A percentile compares a stretch with the other conserved stretches of the same genome.
Evolutionary conservation across 176 grass and related monocot genomes (phyloP).

Genomic region (Luzula sylvatica): DNA sequence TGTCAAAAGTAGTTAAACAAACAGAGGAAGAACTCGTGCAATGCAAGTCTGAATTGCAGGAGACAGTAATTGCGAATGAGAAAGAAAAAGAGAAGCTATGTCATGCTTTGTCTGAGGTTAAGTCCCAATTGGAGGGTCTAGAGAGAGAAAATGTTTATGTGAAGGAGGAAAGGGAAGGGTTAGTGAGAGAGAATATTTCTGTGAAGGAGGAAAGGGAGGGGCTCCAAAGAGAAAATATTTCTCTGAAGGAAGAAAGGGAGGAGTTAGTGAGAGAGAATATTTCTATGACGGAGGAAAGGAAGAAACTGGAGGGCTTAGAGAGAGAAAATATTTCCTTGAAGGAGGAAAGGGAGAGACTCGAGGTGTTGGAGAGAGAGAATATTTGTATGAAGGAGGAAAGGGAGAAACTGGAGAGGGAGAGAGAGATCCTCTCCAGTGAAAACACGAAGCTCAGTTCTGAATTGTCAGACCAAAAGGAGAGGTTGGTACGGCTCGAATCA

Average conservation of each 20-base stretch:
- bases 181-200: conserved; percentile 27
- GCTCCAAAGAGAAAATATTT: conserved; percentile 50
- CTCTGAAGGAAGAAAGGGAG: conserved; percentile 42
- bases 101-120: conserved; percentile 21
- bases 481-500: conserved; percentile 50
- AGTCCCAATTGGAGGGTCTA: conserved; percentile 8
- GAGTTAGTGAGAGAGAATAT: conserved; percentile 35
- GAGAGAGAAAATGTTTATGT: conserved; percentile 26
- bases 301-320: conserved; percentile 39
- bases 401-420: conserved; percentile 45
- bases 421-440: conserved; percentile 42
- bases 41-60: conserved; percentile 47
- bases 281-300: no score
- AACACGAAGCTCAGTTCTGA: conserved; percentile 41
- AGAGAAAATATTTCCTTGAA: conserved; percentile 33
- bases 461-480: conserved; percentile 61
- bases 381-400: conserved; percentile 30
- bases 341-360: conserved; percentile 31
- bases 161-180: conserved; percentile 35
- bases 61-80: conserved; percentile 30
- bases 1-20: conserved; percentile 31
- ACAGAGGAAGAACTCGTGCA: conserved; percentile 38
- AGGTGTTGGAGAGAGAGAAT: conserved; percentile 31
- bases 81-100: conserved; percentile 41
- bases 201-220: conserved; percentile 32